These are phyloP conservation scores for Tolypocladium endophyticum DNA, from an alignment of 2,329 filamentous ascomycete species.

Conservation along the genomic window DNA sequence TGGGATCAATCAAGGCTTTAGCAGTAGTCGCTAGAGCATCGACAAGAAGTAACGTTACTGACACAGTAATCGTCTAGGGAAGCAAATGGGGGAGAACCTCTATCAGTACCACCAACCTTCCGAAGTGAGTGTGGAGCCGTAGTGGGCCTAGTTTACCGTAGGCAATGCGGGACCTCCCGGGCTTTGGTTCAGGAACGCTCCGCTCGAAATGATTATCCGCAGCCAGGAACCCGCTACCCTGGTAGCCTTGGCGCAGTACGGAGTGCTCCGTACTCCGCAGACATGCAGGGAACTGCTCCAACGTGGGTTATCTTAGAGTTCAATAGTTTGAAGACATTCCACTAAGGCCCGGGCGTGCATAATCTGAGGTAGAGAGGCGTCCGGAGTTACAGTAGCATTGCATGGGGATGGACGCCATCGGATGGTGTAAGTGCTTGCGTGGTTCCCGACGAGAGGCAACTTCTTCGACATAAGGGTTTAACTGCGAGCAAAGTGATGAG, in stretches of 20 bases:
- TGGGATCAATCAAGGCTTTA: neutral
- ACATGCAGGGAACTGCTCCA: neutral
- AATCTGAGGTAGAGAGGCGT: neutral
- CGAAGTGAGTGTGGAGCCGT: neutral
- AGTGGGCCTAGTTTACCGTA: neutral
- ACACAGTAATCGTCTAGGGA: neutral
- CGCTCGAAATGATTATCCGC: neutral
- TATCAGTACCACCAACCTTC: neutral
- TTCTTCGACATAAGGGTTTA: neutral
- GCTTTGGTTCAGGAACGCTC: neutral
- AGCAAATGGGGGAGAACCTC: neutral
- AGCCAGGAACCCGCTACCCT: neutral
- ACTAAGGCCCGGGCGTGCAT: neutral
- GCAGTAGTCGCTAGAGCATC: neutral
- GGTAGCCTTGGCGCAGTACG: neutral
- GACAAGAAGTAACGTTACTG: neutral
- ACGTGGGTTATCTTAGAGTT: neutral
- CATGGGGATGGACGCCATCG: neutral
- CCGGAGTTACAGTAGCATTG: neutral
- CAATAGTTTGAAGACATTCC: neutral
- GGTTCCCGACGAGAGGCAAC: neutral
- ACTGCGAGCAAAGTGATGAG: neutral
- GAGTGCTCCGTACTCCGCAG: no score
- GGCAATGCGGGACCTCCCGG: neutral
- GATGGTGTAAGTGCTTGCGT: neutral